Evolutionary conservation across 768 basidiomycete genomes (phyloP).

Genomic region (Multifurca ochricompacta): DNA sequence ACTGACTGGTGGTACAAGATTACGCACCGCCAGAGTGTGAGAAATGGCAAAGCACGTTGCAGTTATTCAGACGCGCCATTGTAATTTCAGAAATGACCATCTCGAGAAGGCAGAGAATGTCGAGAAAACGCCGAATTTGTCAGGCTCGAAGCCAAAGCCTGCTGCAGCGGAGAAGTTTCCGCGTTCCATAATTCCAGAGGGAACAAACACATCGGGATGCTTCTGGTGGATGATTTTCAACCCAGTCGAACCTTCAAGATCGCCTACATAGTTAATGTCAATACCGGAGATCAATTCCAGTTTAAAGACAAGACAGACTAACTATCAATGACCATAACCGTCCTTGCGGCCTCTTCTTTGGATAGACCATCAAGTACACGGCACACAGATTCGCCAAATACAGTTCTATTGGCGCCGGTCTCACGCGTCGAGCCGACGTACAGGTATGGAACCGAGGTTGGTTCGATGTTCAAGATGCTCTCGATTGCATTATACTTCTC

Average conservation of each 20-base stretch:
- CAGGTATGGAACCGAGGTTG: constrained; percentile 46
- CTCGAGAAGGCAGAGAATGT: constrained; percentile 90
- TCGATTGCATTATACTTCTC: constrained; percentile 30
- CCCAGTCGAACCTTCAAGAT: constrained; percentile 85
- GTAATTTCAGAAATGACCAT: constrained; percentile 86
- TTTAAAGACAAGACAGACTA: constrained; percentile 37
- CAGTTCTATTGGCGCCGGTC: constrained; percentile 68
- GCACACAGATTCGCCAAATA: constrained; percentile 83
- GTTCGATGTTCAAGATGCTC: constrained; percentile 54
- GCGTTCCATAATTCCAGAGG: constrained; percentile 84
- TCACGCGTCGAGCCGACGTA: constrained; percentile 68
- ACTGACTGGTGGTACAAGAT: background rate
- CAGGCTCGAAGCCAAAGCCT: constrained; percentile 75
- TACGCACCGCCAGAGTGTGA: constrained; percentile 74
- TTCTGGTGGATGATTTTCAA: constrained; percentile 83
- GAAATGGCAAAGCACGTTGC: constrained; percentile 84
- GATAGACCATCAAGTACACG: constrained; percentile 63
- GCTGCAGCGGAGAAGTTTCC: constrained; percentile 80
- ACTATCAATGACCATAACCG: constrained; percentile 87
- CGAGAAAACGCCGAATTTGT: constrained; percentile 84
- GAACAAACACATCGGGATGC: constrained; percentile 80
- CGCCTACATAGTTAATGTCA: constrained; percentile 38
- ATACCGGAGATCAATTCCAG: background rate
- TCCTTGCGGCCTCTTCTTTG: constrained; percentile 69
- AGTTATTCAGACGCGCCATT: constrained; percentile 87